These are phyloP conservation scores for Botrytis pseudocinerea DNA, from an alignment of 2,329 filamentous ascomycete genomes.

Conservation along the genomic window DNA sequence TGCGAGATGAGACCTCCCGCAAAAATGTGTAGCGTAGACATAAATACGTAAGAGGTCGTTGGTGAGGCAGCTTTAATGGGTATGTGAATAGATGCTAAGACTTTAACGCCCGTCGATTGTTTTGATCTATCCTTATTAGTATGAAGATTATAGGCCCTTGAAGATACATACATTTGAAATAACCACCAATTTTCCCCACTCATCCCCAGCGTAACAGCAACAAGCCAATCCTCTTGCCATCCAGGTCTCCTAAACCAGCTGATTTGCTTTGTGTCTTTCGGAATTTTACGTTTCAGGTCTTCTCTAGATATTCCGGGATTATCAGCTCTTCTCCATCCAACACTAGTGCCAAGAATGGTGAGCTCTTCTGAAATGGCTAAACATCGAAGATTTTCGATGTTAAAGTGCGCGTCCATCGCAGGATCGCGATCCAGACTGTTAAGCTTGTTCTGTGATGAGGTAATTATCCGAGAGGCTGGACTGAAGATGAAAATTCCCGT, in stretches of 20 bases:
- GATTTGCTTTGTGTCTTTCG: slow-evolving; percentile 62
- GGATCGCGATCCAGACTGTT: slow-evolving; percentile 59
- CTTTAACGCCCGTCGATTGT: slow-evolving; percentile 28
- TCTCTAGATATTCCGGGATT: slow-evolving; percentile 50
- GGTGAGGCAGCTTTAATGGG: slow-evolving; percentile 36
- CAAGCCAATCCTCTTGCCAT: slow-evolving; percentile 73
- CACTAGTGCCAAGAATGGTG: slow-evolving; percentile 57
- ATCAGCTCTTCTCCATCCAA: slow-evolving; percentile 60
- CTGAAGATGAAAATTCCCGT: slow-evolving; percentile 75
- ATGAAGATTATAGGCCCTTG: not conserved
- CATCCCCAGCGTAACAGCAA: slow-evolving; percentile 69
- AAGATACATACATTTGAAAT: slow-evolving; percentile 54
- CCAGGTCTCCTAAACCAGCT: slow-evolving; percentile 69
- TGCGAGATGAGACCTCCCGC: slow-evolving; percentile 44
- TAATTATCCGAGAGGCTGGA: slow-evolving; percentile 59
- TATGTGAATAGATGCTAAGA: slow-evolving; percentile 33
- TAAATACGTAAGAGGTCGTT: slow-evolving; percentile 39
- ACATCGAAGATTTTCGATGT: slow-evolving; percentile 63
- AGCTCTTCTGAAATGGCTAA: slow-evolving; percentile 62
- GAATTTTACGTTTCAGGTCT: slow-evolving; percentile 58
- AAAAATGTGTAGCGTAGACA: slow-evolving; percentile 42
- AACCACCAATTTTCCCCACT: slow-evolving; percentile 80
- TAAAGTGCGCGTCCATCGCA: slow-evolving; percentile 55
- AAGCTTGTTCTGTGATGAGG: slow-evolving; percentile 62
- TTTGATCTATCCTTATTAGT: slow-evolving; percentile 24